Evolutionary conservation across 2,329 filamentous ascomycete species (phyloP), one percentile per base, ranked within the genome.

Genomic region (Stagonosporopsis tanaceti): DNA sequence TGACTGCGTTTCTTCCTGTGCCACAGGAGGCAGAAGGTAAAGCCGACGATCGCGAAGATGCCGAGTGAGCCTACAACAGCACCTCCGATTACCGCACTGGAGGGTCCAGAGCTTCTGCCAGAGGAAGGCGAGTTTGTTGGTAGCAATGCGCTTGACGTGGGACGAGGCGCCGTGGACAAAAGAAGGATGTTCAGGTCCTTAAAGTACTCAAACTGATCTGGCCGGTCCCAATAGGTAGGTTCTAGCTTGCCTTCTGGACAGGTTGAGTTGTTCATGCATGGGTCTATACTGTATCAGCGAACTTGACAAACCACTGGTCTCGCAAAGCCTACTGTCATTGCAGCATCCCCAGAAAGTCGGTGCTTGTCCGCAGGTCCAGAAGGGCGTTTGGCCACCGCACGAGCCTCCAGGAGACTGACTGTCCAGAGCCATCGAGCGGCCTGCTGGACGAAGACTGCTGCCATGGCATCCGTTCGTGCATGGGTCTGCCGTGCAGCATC

Each of bases 401-500:
- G 60, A 61, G 53, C 72, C 71, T 14, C 66, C 59, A 0, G 66
- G 63, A 22, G 75, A 72, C 4, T 61, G 57, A n/a, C 65, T 63
- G 51, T 72, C 72, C 30, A 64, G 44, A 17, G 63, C 58, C 3
- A 64, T 52, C 14, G 72, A 67, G 41, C 76, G 76, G 44, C 66
- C 72, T 7, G 70, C 67, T n/a, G 67, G 35, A 11, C 66, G 61
- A 15, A 78, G 57, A 38, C 64, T 62, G 24, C 61, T 64, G 20
- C 64, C 57, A 3, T 72, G 66, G 37, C 76, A 77, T 11, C 69
- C 70, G n/a, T 70, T 68, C 5, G 58, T 53, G 53, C 76, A 78
- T 5, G 75, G 70, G 37, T 77, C 64, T 6, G 57, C 53, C n/a
- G 53, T 61, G 56, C 77, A 78, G 59, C 76, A 78, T 0, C 76